phyloP scores from a whole-genome alignment of 2,329 filamentous ascomycete species.

The Stylonectria norvegica region DNA sequence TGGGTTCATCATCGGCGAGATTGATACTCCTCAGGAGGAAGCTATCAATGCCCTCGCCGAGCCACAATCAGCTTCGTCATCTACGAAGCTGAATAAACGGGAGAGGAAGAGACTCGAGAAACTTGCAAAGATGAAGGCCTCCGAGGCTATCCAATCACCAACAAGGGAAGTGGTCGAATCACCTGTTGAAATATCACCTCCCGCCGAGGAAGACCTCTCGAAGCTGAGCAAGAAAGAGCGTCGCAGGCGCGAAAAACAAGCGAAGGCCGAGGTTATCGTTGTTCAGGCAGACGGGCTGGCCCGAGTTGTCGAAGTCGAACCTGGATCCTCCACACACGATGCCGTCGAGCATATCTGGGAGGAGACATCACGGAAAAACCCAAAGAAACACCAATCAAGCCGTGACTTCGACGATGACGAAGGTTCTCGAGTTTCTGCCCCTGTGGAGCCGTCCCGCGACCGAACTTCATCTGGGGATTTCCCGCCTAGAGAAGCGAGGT shows the following conservation, averaged over 20 bases:
- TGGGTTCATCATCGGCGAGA: conserved; percentile 48
- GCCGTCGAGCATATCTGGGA: conserved; percentile 21
- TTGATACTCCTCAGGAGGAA: conserved; percentile 39
- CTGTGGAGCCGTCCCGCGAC: conserved; percentile 30
- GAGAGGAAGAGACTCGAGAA: conserved; percentile 19
- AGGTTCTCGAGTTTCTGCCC: conserved; percentile 25
- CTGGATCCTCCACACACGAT: conserved; percentile 16
- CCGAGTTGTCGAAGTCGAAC: conserved; percentile 14
- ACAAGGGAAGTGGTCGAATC: conserved; percentile 20
- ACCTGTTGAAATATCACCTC: conserved; percentile 17
- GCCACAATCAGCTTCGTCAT: conserved; percentile 1
- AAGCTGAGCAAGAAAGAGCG: conserved; percentile 33
- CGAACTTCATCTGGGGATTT: conserved; percentile 11
- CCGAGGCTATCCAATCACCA: conserved; percentile 15
- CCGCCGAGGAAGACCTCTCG: conserved; percentile 20
- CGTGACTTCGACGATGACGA: conserved; percentile 28
- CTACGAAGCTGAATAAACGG: background rate
- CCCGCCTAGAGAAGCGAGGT: conserved; percentile 14
- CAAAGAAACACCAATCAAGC: conserved; percentile 31
- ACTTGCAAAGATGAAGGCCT: conserved; percentile 44
- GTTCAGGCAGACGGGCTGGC: conserved; percentile 25
- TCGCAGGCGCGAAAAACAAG: conserved; percentile 43
- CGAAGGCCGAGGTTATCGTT: conserved; percentile 26
- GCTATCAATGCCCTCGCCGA: conserved; percentile 18
- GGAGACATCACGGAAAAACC: conserved; percentile 30